These are phyloP conservation scores for Glycine soja DNA, from an alignment of 306 rosid species.

Conservation along the genomic window DNA sequence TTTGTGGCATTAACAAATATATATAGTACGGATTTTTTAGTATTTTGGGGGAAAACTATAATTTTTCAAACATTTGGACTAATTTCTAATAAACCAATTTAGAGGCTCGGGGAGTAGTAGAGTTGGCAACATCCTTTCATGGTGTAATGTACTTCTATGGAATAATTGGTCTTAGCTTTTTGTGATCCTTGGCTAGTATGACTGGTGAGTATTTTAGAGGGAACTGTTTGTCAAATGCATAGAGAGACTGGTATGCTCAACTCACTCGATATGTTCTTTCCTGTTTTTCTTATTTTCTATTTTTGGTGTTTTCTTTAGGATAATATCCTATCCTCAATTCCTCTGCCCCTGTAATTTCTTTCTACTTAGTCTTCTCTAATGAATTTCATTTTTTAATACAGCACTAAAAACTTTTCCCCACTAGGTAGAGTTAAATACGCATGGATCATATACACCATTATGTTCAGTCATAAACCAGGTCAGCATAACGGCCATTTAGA, in stretches of 20 bases:
- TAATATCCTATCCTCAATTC: background rate
- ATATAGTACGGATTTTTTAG: too few relatives aligned
- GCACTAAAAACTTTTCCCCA: too few relatives aligned
- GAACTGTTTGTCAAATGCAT: background rate
- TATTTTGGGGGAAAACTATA: too few relatives aligned
- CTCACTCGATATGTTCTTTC: background rate
- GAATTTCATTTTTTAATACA: background rate
- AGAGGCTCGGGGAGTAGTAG: constrained; percentile 3
- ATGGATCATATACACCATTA: too few relatives aligned
- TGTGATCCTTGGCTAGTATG: background rate
- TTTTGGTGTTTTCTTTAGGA: background rate
- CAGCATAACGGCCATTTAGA: too few relatives aligned
- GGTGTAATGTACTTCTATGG: background rate
- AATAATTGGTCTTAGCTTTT: background rate
- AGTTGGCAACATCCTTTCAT: background rate
- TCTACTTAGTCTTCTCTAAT: background rate
- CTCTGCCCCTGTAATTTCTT: background rate
- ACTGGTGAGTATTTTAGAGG: background rate
- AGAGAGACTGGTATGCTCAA: background rate
- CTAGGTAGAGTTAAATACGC: too few relatives aligned
- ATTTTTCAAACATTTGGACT: background rate
- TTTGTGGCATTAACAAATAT: too few relatives aligned
- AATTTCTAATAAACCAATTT: background rate
- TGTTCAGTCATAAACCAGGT: too few relatives aligned
- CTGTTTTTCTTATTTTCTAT: too few relatives aligned